Conservation (phyloP, 2,329 filamentous ascomycete genomes). For the Diaporthe sp. region DNA sequence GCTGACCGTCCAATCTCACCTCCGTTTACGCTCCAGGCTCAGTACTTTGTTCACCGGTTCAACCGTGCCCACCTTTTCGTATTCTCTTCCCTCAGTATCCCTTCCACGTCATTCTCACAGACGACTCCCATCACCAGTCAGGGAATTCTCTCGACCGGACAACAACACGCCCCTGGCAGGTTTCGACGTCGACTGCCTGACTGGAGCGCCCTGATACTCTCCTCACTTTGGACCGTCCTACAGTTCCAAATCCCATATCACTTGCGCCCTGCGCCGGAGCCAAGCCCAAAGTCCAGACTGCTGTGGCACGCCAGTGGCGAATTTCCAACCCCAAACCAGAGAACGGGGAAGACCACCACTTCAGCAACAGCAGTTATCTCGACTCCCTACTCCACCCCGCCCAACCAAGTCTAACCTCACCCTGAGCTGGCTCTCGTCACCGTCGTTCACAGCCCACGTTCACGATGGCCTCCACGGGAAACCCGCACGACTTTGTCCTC, state of each 20-base stretch:
- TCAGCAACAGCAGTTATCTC: background rate
- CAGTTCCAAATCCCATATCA: conserved; percentile 1
- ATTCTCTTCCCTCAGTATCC: conserved; percentile 22
- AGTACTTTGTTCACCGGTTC: conserved; percentile 23
- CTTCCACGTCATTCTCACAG: conserved; percentile 26
- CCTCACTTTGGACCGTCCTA: background rate
- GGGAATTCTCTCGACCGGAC: background rate
- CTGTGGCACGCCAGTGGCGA: conserved; percentile 36
- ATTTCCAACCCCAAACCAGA: conserved; percentile 23
- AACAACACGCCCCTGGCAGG: background rate
- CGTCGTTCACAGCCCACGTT: conserved; percentile 37
- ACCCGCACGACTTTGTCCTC: conserved; percentile 73
- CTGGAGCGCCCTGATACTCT: background rate
- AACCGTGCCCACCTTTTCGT: conserved; percentile 30
- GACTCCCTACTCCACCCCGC: conserved; percentile 20
- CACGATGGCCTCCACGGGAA: conserved; percentile 66
- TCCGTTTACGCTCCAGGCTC: conserved; percentile 10
- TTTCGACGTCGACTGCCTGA: background rate
- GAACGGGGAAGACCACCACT: conserved; percentile 26
- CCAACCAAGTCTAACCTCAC: background rate
- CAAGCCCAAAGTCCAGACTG: conserved; percentile 14
- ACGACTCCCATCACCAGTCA: conserved; percentile 13
- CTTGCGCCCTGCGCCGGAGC: conserved; percentile 17
- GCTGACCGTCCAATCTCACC: conserved; percentile 17
- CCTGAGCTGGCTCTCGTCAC: conserved; percentile 9